phyloP scores from a whole-genome alignment of 176 grass and related monocot genomes.

The Poa annua region DNA sequence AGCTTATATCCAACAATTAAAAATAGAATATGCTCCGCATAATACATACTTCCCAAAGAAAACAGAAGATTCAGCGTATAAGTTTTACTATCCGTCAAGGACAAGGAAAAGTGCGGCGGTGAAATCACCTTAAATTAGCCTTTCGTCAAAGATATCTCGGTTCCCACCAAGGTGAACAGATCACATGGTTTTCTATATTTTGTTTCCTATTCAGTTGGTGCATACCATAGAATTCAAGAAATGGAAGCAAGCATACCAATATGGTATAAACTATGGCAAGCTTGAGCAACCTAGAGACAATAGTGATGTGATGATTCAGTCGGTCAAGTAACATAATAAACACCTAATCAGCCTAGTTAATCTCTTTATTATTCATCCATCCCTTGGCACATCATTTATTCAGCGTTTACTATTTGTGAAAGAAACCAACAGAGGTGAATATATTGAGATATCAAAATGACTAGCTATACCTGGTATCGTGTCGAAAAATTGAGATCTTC shows the following conservation, averaged over 20 bases:
- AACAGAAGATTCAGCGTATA: too few relatives aligned
- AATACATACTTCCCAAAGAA: too few relatives aligned
- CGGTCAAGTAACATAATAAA: not conserved
- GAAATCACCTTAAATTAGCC: not conserved
- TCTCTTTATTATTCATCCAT: too few relatives aligned
- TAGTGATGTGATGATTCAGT: not conserved
- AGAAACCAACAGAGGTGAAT: too few relatives aligned
- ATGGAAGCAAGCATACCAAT: not conserved
- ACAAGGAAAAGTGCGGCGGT: not conserved
- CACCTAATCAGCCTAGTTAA: too few relatives aligned
- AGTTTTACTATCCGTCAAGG: not conserved
- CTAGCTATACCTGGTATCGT: not conserved
- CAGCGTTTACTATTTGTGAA: too few relatives aligned
- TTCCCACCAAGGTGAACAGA: not conserved
- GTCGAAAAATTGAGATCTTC: not conserved
- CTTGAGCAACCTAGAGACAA: not conserved
- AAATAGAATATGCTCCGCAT: too few relatives aligned
- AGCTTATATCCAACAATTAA: too few relatives aligned
- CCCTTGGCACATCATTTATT: too few relatives aligned
- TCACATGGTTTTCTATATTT: not conserved
- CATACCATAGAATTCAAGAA: not conserved
- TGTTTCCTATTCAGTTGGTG: not conserved
- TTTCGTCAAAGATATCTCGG: not conserved
- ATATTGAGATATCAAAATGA: too few relatives aligned
- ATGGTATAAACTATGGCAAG: not conserved